Conservation (phyloP, 257 asterid species). For the Ligustrum vulgare region DNA sequence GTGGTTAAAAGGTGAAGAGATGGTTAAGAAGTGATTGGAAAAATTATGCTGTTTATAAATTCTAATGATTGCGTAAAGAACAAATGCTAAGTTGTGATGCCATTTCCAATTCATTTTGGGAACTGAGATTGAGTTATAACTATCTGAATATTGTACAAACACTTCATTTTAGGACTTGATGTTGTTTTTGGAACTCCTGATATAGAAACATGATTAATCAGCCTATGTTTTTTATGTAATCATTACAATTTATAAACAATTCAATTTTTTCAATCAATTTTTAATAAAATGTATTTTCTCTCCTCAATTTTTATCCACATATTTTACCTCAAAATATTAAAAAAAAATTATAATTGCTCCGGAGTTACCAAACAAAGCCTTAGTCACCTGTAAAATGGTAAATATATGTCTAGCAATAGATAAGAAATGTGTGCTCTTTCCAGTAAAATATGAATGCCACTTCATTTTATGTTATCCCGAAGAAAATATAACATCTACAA, state of each 20-base stretch:
- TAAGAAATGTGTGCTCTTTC: background rate
- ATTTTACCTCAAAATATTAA: no score
- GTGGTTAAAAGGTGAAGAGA: no score
- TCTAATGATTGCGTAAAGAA: no score
- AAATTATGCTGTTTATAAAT: no score
- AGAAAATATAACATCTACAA: background rate
- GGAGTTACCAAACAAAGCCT: no score
- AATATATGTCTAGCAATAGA: background rate
- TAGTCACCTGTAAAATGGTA: background rate
- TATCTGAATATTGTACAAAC: background rate
- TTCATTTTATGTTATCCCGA: background rate
- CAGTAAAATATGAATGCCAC: background rate
- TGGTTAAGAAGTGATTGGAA: no score
- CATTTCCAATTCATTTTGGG: background rate
- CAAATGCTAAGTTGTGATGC: constrained; percentile 48
- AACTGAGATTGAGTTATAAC: constrained; percentile 5
- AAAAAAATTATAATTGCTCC: no score
- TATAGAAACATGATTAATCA: background rate
- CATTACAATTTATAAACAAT: no score
- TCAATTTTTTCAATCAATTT: no score
- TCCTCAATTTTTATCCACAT: no score
- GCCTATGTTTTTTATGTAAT: no score
- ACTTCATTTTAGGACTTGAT: background rate
- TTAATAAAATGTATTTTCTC: no score
- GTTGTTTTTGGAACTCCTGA: background rate